Percentiles rank a stretch among this genome's conserved stretches.
Evolutionary conservation across 1,139 yeast species (phyloP).

Genomic region (Candida anutae): DNA sequence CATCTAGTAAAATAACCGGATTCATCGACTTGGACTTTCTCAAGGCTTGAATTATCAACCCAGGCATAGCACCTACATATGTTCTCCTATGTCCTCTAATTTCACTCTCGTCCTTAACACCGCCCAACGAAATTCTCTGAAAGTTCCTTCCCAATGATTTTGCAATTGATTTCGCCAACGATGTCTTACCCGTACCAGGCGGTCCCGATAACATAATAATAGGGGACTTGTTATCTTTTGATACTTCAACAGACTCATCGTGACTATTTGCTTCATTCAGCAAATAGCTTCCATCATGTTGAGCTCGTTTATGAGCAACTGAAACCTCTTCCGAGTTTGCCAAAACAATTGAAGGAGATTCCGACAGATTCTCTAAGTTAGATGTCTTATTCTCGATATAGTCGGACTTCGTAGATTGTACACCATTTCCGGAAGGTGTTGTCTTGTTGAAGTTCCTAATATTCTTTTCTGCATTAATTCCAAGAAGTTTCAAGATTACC

Average conservation of each 20-base stretch:
- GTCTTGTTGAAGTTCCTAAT: neutral
- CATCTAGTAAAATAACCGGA: constrained; percentile 85
- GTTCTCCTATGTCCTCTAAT: constrained; percentile 90
- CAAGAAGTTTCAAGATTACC: constrained; percentile 65
- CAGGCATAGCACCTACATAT: constrained; percentile 93
- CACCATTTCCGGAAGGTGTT: neutral
- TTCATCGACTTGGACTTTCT: constrained; percentile 76
- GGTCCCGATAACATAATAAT: constrained; percentile 85
- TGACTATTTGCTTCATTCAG: constrained; percentile 9
- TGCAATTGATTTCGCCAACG: constrained; percentile 82
- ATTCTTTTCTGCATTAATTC: constrained; percentile 17
- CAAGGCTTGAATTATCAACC: constrained; percentile 70
- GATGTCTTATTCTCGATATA: constrained; percentile 4
- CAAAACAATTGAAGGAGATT: constrained; percentile 17
- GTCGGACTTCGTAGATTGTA: constrained; percentile 2
- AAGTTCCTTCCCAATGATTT: constrained; percentile 70
- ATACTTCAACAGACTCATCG: constrained; percentile 18
- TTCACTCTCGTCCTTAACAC: constrained; percentile 84
- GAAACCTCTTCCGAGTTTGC: constrained; percentile 32
- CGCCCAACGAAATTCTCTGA: constrained; percentile 83
- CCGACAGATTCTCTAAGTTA: constrained; percentile 1
- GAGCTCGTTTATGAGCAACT: constrained; percentile 20
- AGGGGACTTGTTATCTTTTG: constrained; percentile 50
- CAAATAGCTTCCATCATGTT: constrained; percentile 17
- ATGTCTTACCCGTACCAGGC: constrained; percentile 93